These are phyloP conservation scores for Chloranthus sessilifolius DNA, from an alignment of 164 flowering plant species.

Conservation along the genomic window DNA sequence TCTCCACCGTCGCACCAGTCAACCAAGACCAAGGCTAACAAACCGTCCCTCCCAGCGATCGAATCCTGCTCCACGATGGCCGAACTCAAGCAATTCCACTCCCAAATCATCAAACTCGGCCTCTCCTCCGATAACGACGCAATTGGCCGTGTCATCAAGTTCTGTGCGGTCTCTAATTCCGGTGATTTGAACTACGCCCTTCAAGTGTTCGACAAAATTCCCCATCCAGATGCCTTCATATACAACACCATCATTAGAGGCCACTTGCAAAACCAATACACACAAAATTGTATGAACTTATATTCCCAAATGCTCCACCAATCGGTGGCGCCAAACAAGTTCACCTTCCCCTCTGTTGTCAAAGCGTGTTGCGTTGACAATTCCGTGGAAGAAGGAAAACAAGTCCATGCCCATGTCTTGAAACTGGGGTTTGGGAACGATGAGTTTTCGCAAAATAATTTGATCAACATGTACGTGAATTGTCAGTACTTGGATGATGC, in stretches of 20 bases:
- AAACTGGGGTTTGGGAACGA: slow-evolving; percentile 11
- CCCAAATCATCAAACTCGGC: slow-evolving; percentile 14
- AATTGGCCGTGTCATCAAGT: slow-evolving; percentile 15
- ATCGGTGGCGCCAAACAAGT: slow-evolving; percentile 11
- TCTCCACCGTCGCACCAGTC: background rate
- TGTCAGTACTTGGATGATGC: slow-evolving; percentile 5
- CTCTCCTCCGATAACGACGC: slow-evolving; percentile 14
- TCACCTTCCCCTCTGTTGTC: slow-evolving; percentile 14
- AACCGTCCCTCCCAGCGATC: slow-evolving; percentile 1
- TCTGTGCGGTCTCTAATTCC: slow-evolving; percentile 9
- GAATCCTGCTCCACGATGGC: slow-evolving; percentile 15
- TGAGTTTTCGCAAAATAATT: slow-evolving; percentile 11
- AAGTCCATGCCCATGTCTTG: slow-evolving; percentile 16
- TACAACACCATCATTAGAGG: slow-evolving; percentile 16
- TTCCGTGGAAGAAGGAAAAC: slow-evolving; percentile 13
- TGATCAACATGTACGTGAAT: slow-evolving; percentile 11
- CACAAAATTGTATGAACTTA: background rate
- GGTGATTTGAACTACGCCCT: slow-evolving; percentile 15
- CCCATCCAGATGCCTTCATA: slow-evolving; percentile 16
- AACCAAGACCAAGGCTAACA: background rate
- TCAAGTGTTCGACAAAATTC: slow-evolving; percentile 10
- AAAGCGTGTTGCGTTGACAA: slow-evolving; percentile 8
- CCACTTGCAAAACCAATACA: slow-evolving; percentile 2
- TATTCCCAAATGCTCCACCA: slow-evolving; percentile 13
- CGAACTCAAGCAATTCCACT: slow-evolving; percentile 14